A percentile compares a stretch with the other conserved stretches of the same genome.
These are phyloP conservation scores for Posidonia oceanica DNA, from an alignment of 116 monocot species.

Conservation along the genomic window DNA sequence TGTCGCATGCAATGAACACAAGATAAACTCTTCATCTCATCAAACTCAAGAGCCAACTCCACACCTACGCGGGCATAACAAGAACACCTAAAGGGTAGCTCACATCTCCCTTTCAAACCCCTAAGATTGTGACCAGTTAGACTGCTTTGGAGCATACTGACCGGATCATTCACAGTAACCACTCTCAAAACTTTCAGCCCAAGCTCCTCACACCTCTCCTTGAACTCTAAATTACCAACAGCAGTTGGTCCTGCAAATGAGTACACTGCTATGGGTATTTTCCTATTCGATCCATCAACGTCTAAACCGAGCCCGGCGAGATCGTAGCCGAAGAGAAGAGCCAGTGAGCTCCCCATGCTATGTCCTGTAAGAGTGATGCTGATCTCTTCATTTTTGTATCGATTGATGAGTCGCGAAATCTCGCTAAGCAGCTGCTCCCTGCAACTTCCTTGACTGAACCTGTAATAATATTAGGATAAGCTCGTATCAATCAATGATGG, in stretches of 20 bases:
- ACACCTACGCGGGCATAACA: slow-evolving; percentile 81
- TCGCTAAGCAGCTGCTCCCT: slow-evolving; percentile 64
- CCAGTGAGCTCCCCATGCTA: slow-evolving; percentile 93
- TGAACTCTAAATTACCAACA: slow-evolving; percentile 74
- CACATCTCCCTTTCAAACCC: slow-evolving; percentile 11
- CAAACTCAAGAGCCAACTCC: slow-evolving; percentile 69
- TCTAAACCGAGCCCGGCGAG: slow-evolving; percentile 70
- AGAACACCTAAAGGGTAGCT: slow-evolving; percentile 36
- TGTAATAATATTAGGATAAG: neutral
- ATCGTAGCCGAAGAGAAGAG: slow-evolving; percentile 70
- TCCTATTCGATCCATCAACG: neutral
- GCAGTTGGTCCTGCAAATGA: slow-evolving; percentile 82
- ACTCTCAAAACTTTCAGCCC: slow-evolving; percentile 86
- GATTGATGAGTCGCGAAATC: slow-evolving; percentile 26
- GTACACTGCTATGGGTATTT: slow-evolving; percentile 58
- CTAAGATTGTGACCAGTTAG: slow-evolving; percentile 52
- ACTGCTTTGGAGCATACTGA: slow-evolving; percentile 71
- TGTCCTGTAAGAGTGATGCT: slow-evolving; percentile 75
- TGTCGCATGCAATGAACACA: slow-evolving; percentile 31
- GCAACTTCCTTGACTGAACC: slow-evolving; percentile 38
- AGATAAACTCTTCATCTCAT: slow-evolving; percentile 47
- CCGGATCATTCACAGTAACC: slow-evolving; percentile 74
- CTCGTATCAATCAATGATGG: too few relatives aligned
- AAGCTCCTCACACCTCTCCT: slow-evolving; percentile 68
- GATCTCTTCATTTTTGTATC: slow-evolving; percentile 39